phyloP scores from a whole-genome alignment of 2,329 filamentous ascomycete species.

The Epichloe festucae region DNA sequence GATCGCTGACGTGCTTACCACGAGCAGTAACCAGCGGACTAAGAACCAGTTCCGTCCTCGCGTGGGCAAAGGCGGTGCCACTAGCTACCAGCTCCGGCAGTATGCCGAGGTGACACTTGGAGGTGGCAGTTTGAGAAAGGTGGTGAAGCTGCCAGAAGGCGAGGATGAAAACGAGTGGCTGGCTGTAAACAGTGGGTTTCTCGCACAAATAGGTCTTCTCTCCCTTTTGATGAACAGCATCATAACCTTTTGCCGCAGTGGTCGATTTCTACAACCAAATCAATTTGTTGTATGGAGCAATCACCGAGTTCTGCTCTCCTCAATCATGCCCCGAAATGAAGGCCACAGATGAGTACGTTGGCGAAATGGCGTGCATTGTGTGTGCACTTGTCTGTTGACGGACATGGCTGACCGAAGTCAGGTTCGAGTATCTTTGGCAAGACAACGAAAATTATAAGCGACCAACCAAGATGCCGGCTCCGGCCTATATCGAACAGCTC shows the following conservation, averaged over 20 bases:
- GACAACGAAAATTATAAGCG: conserved; percentile 88
- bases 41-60: conserved; percentile 87
- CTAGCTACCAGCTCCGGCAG: conserved; percentile 83
- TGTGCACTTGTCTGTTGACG: not conserved
- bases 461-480: conserved; percentile 95
- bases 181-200: conserved; percentile 77
- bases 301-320: conserved; percentile 97
- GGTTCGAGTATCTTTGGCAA: conserved; percentile 98
- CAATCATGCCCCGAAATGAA: conserved; percentile 99
- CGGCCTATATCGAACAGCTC: conserved; percentile 93
- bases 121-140: conserved; percentile 86
- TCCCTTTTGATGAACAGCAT: not conserved
- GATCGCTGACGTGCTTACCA: conserved; percentile 17
- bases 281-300: conserved; percentile 95
- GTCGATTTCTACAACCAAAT: conserved; percentile 99
- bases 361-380: not conserved
- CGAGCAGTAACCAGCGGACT: conserved; percentile 57
- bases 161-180: conserved; percentile 98
- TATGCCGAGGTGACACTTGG: conserved; percentile 96
- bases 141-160: conserved; percentile 91
- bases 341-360: conserved; percentile 83
- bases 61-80: conserved; percentile 75
- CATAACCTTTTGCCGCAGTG: conserved; percentile 38
- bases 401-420: conserved; percentile 19
- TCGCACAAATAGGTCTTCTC: no score